Evolutionary conservation across 1,139 yeast species (phyloP).

Genomic region (Saccharomyces hybrid): DNA sequence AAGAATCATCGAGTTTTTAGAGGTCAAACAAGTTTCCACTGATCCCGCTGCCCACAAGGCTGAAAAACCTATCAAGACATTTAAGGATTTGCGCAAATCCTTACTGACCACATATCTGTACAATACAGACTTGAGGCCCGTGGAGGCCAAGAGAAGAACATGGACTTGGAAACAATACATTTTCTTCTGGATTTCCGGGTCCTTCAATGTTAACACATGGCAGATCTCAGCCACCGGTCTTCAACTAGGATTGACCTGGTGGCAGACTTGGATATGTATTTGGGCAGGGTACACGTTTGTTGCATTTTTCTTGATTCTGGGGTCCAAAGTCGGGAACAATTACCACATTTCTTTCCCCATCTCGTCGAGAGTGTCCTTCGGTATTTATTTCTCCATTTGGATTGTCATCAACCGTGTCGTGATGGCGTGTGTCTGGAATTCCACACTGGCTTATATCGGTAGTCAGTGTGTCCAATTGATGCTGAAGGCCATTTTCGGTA

Average conservation of each 20-base stretch:
- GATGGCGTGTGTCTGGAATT: constrained; percentile 79
- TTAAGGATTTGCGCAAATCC: constrained; percentile 2
- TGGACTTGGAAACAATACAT: constrained; percentile 80
- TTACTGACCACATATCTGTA: constrained; percentile 49
- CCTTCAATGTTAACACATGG: constrained; percentile 84
- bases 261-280: constrained; percentile 81
- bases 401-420: constrained; percentile 71
- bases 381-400: constrained; percentile 73
- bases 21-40: constrained; percentile 10
- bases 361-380: constrained; percentile 63
- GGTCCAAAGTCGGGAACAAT: constrained; percentile 64
- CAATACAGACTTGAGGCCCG: constrained; percentile 71
- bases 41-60: constrained; percentile 5
- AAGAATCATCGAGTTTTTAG: constrained; percentile 9
- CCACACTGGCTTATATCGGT: constrained; percentile 75
- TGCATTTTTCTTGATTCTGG: constrained; percentile 52
- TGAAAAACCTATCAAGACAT: not conserved
- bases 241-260: constrained; percentile 67
- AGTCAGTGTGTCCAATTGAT: constrained; percentile 74
- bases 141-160: constrained; percentile 49
- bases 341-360: constrained; percentile 78
- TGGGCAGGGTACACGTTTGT: constrained; percentile 67
- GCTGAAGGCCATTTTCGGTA: constrained; percentile 60
- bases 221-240: constrained; percentile 84
- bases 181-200: constrained; percentile 77